A percentile compares a stretch with the other conserved stretches of the same genome.
Conservation (phyloP, 805 yeast genomes). For the Yarrowia hollandica region DNA sequence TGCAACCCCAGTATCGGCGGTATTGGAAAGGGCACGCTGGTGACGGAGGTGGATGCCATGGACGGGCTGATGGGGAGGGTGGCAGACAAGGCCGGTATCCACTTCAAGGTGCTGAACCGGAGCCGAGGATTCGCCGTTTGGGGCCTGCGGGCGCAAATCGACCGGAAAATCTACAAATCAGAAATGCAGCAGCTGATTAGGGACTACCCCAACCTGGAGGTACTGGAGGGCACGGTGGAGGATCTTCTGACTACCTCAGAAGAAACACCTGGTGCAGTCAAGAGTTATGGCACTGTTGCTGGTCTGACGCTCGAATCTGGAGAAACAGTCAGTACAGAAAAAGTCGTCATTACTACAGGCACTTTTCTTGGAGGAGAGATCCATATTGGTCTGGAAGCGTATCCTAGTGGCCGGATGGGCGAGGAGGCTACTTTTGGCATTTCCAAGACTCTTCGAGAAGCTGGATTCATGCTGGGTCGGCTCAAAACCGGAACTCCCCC, state of each 20-base stretch:
- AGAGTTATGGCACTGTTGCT: conserved; percentile 47
- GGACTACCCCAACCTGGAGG: conserved; percentile 52
- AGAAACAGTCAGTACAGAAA: conserved; percentile 54
- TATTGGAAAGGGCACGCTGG: conserved; percentile 91
- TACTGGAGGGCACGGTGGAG: conserved; percentile 75
- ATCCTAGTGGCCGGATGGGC: conserved; percentile 92
- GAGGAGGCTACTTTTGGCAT: conserved; percentile 90
- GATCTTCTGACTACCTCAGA: conserved; percentile 56
- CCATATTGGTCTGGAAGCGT: conserved; percentile 77
- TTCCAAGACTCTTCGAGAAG: conserved; percentile 69
- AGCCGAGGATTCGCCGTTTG: conserved; percentile 96
- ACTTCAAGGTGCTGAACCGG: conserved; percentile 79
- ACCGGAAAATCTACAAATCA: conserved; percentile 68
- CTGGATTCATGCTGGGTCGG: conserved; percentile 83
- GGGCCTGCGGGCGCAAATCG: conserved; percentile 98
- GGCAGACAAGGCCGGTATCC: conserved; percentile 92
- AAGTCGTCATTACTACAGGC: conserved; percentile 90
- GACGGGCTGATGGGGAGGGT: conserved; percentile 87
- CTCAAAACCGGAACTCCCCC: conserved; percentile 98
- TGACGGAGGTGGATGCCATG: conserved; percentile 91
- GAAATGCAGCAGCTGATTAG: conserved; percentile 75
- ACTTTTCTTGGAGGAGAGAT: conserved; percentile 94
- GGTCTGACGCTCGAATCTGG: conserved; percentile 81
- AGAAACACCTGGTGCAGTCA: conserved; percentile 31
- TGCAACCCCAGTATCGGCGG: conserved; percentile 99